phyloP scores from a whole-genome alignment of 148 eudicot species.

The Chenopodium suecicum region DNA sequence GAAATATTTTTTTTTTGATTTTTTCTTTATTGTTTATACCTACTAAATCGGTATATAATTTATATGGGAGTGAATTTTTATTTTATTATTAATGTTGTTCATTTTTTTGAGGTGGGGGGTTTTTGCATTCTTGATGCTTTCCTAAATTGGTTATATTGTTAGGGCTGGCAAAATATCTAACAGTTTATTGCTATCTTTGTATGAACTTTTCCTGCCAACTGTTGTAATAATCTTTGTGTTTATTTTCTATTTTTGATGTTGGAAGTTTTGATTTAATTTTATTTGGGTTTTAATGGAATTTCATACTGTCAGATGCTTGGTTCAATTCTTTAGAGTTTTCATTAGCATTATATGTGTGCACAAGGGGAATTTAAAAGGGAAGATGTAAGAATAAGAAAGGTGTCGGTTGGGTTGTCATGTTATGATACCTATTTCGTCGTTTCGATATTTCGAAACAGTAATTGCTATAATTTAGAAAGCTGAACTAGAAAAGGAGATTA shows the following conservation, averaged over 20 bases:
- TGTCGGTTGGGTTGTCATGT: slow-evolving; percentile 2
- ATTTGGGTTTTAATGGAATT: not conserved
- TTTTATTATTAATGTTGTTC: not conserved
- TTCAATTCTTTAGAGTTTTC: not conserved
- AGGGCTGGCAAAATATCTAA: slow-evolving; percentile 23
- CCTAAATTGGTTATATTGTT: slow-evolving; percentile 19
- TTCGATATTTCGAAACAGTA: not conserved
- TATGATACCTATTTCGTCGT: not conserved
- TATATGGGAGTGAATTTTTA: not conserved
- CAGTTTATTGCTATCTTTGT: slow-evolving; percentile 8
- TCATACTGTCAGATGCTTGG: not conserved
- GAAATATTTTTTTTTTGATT: not conserved
- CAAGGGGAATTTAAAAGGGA: not conserved
- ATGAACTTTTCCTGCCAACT: slow-evolving; percentile 14
- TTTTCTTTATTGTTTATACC: not conserved
- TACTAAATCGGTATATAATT: not conserved
- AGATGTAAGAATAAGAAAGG: not conserved
- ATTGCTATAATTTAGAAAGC: slow-evolving; percentile 4
- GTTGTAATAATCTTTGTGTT: slow-evolving; percentile 13
- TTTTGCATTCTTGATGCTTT: slow-evolving; percentile 13
- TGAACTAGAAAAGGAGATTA: slow-evolving; percentile 10
- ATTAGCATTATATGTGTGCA: not conserved
- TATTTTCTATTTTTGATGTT: not conserved
- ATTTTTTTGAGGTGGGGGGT: not conserved
- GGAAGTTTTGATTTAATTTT: not conserved